These are phyloP conservation scores for Cephaloascus fragrans DNA, from an alignment of 805 yeast genomes.

Conservation along the genomic window DNA sequence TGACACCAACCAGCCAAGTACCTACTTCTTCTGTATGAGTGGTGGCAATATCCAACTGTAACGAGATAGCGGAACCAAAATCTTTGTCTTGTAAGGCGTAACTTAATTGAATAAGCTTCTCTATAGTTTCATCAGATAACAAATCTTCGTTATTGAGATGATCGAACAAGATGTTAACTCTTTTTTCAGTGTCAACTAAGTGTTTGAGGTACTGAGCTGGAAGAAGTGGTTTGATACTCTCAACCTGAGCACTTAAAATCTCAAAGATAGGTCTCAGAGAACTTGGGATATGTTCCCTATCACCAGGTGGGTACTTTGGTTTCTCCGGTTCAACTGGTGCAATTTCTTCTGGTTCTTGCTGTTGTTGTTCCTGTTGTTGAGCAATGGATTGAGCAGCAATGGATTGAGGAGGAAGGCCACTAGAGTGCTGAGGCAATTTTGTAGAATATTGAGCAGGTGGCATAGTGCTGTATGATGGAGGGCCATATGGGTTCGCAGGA, in stretches of 20 bases:
- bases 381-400: constrained; percentile 2
- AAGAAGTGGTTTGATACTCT: constrained; percentile 56
- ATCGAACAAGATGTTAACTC: constrained; percentile 67
- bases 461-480: constrained; percentile 7
- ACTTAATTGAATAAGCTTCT: constrained; percentile 41
- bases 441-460: background rate
- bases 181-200: constrained; percentile 70
- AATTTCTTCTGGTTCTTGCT: background rate
- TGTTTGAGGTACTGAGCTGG: constrained; percentile 72
- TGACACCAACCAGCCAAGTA: constrained; percentile 88
- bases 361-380: constrained; percentile 1
- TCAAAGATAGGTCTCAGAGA: constrained; percentile 48
- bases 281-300: constrained; percentile 57
- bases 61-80: constrained; percentile 45
- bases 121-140: constrained; percentile 46
- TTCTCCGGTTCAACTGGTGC: constrained; percentile 8
- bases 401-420: constrained; percentile 2
- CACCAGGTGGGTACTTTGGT: constrained; percentile 46
- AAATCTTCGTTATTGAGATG: constrained; percentile 68
- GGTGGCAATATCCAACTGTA: constrained; percentile 52
- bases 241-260: constrained; percentile 44
- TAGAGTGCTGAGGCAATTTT: constrained; percentile 4
- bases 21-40: constrained; percentile 68
- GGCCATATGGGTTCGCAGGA: constrained; percentile 11
- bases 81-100: constrained; percentile 42